phyloP scores from a whole-genome alignment of 2,329 filamentous ascomycete species.

The Cladobotryum protrusum region DNA sequence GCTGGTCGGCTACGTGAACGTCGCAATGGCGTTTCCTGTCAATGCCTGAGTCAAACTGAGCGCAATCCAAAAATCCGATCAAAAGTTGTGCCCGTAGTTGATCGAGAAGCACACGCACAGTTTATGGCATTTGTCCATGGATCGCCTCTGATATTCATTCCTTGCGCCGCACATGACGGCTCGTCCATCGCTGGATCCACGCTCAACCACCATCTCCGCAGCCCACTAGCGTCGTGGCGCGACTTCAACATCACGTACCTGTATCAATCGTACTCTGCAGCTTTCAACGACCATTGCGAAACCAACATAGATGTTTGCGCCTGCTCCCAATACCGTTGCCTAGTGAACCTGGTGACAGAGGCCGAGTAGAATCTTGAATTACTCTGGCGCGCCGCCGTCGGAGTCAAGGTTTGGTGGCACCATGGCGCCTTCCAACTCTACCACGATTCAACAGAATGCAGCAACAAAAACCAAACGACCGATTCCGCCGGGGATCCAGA shows the following conservation, averaged over 20 bases:
- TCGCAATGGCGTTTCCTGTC: too few relatives aligned
- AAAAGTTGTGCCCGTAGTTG: too few relatives aligned
- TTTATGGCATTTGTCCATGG: constrained; percentile 3
- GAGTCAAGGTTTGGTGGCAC: constrained; percentile 22
- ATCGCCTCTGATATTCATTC: constrained; percentile 1
- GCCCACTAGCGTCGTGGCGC: constrained; percentile 16
- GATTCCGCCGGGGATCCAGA: constrained; percentile 58
- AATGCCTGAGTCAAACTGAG: not conserved
- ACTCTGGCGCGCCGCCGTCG: constrained; percentile 11
- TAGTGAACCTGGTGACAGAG: constrained; percentile 5
- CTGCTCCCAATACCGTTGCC: constrained; percentile 5
- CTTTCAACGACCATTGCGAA: constrained; percentile 6
- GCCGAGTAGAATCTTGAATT: not conserved
- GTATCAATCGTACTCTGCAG: not conserved
- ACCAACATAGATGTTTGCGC: constrained; percentile 16
- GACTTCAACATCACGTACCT: constrained; percentile 14
- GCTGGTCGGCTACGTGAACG: too few relatives aligned
- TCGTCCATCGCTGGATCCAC: constrained; percentile 7
- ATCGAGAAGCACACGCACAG: not conserved
- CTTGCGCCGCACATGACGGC: constrained; percentile 11
- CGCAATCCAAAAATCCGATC: not conserved
- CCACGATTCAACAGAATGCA: constrained; percentile 37
- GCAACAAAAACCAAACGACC: constrained; percentile 62
- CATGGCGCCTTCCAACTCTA: constrained; percentile 53
- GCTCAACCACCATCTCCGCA: constrained; percentile 14